Percentiles rank a stretch among this genome's conserved stretches.
Evolutionary conservation across 139 green algal species (phyloP).

Genomic region (Choricystis sp.): DNA sequence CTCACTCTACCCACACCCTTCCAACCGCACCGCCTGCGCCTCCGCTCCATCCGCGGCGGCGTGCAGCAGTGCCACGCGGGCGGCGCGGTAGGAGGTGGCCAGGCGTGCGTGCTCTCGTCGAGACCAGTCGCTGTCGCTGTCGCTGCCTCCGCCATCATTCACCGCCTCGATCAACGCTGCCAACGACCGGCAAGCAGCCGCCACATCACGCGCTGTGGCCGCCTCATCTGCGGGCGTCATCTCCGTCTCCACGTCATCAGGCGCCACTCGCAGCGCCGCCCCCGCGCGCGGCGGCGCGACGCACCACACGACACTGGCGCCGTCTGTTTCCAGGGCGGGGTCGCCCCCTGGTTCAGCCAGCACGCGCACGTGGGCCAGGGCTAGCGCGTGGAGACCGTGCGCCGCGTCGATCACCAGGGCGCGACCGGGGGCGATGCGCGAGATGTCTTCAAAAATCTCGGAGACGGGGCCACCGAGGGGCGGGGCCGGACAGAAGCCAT

Average conservation of each 20-base stretch:
- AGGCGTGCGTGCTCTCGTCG: neutral
- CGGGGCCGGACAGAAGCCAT: slow-evolving; percentile 1
- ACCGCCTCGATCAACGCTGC: neutral
- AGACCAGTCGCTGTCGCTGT: neutral
- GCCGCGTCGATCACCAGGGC: neutral
- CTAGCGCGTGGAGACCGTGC: too few relatives aligned
- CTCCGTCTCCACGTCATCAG: too few relatives aligned
- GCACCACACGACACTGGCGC: too few relatives aligned
- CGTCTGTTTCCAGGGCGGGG: too few relatives aligned
- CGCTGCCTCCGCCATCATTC: too few relatives aligned
- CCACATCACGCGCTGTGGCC: neutral
- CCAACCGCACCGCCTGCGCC: neutral
- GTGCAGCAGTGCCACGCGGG: neutral
- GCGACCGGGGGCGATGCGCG: neutral
- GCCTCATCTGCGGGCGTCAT: neutral
- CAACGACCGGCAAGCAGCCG: neutral
- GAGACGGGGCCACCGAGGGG: neutral
- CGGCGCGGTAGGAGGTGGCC: neutral
- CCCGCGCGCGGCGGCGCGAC: too few relatives aligned
- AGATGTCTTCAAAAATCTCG: neutral
- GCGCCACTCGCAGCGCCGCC: too few relatives aligned
- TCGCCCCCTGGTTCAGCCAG: too few relatives aligned
- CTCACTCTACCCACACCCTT: neutral
- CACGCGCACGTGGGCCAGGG: too few relatives aligned
- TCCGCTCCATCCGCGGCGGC: neutral